phyloP scores from a whole-genome alignment of 2,329 filamentous ascomycete genomes.

The Hypoxylon sp. region DNA sequence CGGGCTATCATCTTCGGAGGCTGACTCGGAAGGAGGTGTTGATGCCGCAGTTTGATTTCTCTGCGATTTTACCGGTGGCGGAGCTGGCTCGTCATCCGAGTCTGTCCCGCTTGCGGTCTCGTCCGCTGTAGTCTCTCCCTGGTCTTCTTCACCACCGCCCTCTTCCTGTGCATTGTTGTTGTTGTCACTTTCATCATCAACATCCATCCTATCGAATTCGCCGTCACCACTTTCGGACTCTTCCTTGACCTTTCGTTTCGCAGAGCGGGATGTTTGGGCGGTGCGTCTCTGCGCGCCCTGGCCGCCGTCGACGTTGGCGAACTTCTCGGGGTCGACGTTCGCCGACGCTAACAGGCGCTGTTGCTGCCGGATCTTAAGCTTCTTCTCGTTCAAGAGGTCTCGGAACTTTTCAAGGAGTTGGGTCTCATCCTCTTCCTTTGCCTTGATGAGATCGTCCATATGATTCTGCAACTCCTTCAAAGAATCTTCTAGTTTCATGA shows the following conservation, averaged over 20 bases:
- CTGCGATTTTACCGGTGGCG: constrained; percentile 32
- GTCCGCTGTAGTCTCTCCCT: constrained; percentile 54
- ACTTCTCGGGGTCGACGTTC: constrained; percentile 55
- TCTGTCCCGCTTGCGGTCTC: constrained; percentile 58
- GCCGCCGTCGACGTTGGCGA: constrained; percentile 49
- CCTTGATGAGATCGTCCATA: constrained; percentile 72
- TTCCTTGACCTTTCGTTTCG: constrained; percentile 63
- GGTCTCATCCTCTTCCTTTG: constrained; percentile 75
- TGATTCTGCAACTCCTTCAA: constrained; percentile 70
- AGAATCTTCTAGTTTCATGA: constrained; percentile 64
- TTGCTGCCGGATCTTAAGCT: constrained; percentile 81
- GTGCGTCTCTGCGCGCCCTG: constrained; percentile 41
- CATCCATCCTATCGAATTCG: constrained; percentile 63
- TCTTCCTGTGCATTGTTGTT: constrained; percentile 46
- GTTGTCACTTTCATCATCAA: constrained; percentile 55
- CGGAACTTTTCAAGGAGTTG: constrained; percentile 76
- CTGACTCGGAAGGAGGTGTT: constrained; percentile 21
- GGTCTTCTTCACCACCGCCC: constrained; percentile 57
- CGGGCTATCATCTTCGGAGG: constrained; percentile 40
- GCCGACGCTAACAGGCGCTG: constrained; percentile 68
- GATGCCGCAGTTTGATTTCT: constrained; percentile 18
- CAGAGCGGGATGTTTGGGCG: constrained; percentile 55
- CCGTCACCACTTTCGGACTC: constrained; percentile 59
- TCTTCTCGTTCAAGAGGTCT: constrained; percentile 80
- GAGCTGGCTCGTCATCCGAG: constrained; percentile 50